Base-by-base conservation (phyloP, 1,139 yeast species). In the Taiozyma sp. region DNA sequence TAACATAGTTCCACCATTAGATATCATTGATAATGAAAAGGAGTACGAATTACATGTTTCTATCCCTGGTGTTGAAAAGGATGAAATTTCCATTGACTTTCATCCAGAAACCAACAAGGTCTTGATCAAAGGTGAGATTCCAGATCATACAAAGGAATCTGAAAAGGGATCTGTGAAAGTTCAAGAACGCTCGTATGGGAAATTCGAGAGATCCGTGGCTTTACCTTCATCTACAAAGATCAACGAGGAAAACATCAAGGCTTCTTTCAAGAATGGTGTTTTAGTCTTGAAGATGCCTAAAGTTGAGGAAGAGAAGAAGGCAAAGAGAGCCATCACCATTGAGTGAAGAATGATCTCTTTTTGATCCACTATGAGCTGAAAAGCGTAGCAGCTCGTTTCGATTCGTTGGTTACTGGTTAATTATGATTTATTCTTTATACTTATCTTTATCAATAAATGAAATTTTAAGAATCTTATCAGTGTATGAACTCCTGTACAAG, bases 51-150 rank as follows among this genome's bases (percentile, higher is more conserved):
- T 74, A 38, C 70, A 70, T 38, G 62, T 73, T 7, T 67, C 74
- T 1, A 62, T 73, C 47, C 76, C 78, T 14, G 79, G 79, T 49
- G 74, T 73, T 24, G 50, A 65, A 16, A 70, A 69, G 56, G 69
- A 70, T 3, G 64, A 71, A 48, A 67, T 74, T 48, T 61, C 70
- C 23, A 56, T 74, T 43, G 75, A 73, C 53, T 74, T 70, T 58
- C 67, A 73, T 56, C 66, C 70, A 51, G 73, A 72, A 36, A 63
- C 65, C 30, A 71, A 73, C 48, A 70, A 71, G 51, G 62, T 74
- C 46, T 57, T 65, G 32, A 62, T 74, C 39, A 61, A 68, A 39
- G 78, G 78, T 47, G 71, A 68, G 46, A 66, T 73, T 47, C 66
- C 65, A 19, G 57, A 64, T 4, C 56, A 58, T 32, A 43, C 56